Evolutionary conservation across 1,139 yeast genomes (phyloP).

Genomic region (Ashbya aceris): DNA sequence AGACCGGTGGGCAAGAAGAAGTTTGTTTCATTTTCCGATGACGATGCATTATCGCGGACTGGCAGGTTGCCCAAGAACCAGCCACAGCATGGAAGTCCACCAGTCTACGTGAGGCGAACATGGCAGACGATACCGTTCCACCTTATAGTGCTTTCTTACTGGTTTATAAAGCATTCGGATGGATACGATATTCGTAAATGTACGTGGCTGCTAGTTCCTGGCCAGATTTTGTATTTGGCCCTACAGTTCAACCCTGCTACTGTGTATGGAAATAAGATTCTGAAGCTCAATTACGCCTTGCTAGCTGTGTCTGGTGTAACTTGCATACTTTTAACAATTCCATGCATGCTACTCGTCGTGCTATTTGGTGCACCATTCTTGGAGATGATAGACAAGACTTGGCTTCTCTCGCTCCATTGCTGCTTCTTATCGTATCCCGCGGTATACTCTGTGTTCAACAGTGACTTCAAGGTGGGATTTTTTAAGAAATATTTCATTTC

Average conservation of each 20-base stretch:
- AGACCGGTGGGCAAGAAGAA: slow-evolving; percentile 27
- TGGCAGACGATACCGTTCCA: slow-evolving; percentile 41
- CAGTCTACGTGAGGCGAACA: slow-evolving; percentile 29
- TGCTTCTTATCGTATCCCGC: slow-evolving; percentile 46
- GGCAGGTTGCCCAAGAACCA: slow-evolving; percentile 14
- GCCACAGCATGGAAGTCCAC: slow-evolving; percentile 24
- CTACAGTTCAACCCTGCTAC: slow-evolving; percentile 25
- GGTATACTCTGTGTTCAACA: slow-evolving; percentile 54
- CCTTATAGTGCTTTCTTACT: slow-evolving; percentile 33
- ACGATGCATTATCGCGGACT: slow-evolving; percentile 23
- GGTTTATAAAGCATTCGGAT: slow-evolving; percentile 31
- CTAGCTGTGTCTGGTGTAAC: slow-evolving; percentile 33
- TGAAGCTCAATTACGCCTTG: slow-evolving; percentile 32
- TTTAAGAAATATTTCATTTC: slow-evolving; percentile 38
- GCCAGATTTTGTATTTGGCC: slow-evolving; percentile 24
- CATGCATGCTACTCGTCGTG: slow-evolving; percentile 44
- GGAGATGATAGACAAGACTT: slow-evolving; percentile 47
- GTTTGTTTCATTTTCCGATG: slow-evolving; percentile 32
- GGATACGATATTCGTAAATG: slow-evolving; percentile 30
- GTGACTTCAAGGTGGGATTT: slow-evolving; percentile 44
- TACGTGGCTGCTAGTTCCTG: slow-evolving; percentile 21
- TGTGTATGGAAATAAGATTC: slow-evolving; percentile 27
- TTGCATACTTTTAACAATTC: slow-evolving; percentile 40
- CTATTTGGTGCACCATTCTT: slow-evolving; percentile 85
- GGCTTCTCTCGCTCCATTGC: slow-evolving; percentile 55